Base-by-base conservation (phyloP, 306 rosid genomes). In the Trichosanthes truncata region DNA sequence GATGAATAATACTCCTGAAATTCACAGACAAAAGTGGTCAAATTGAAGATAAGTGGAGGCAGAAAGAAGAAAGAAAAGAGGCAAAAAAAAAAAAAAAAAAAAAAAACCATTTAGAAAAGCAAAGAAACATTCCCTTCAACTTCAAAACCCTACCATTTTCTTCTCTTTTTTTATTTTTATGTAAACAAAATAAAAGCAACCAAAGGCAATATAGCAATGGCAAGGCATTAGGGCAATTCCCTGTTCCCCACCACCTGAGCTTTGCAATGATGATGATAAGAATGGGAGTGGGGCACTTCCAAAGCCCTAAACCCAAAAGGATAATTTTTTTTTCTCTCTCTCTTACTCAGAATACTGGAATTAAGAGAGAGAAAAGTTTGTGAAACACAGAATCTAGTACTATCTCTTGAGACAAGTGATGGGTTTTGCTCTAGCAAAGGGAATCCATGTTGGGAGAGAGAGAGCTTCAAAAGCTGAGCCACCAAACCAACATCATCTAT, bases 391-490 rank as follows among this genome's bases (percentile, higher is more conserved):
- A 91, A 87, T 86, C 88, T 86, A 82, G 89, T 91, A 89, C 90
- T 81, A 87, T 91, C 87, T 87, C 90, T 91, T 81, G 94, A 91
- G 85, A 83, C 89, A 86, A 86, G 97, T 87, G 96, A 88, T 60
- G 91, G 89, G 91, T 78, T 89, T 84, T 80, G 82, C 78, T 78
- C 82, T 84, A 85, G 79, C 90, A 88, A 81, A 85, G 90, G 87
- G 98, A 91, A 91, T 93, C 93, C 87, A 84, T 88, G 89, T 88
- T 88, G 88, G 87, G 85, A 8, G 73, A 66, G 73, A 66, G 76
- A 69, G 21, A 91, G 87, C 96, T 91, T 88, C 81, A 87, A 93
- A 93, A 89, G 94, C 72, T 46, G 96, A 87, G 94, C 96, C 94
- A 84, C 23, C 57, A 23, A 45, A 84, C 23, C 57, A 23, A 45